A percentile compares a stretch with the other conserved stretches of the same genome.
Conservation (phyloP, 768 basidiomycete species). For the Leccinellum rugosiceps region DNA sequence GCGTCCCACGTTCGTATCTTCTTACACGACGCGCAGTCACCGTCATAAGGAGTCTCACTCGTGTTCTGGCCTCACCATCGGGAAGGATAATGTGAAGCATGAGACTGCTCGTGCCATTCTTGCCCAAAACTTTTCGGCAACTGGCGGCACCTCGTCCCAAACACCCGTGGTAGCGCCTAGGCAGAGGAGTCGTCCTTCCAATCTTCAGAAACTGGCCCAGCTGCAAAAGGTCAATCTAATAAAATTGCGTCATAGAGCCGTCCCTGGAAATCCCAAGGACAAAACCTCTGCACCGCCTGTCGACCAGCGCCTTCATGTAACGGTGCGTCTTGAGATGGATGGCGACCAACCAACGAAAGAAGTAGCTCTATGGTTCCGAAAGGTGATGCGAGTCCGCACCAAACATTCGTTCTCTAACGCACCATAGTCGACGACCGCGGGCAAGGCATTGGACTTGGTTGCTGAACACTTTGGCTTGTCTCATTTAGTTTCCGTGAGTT, state of each 20-base stretch:
- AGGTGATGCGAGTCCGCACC: conserved; percentile 40
- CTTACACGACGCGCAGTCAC: conserved; percentile 45
- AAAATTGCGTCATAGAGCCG: conserved; percentile 71
- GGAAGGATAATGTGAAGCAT: conserved; percentile 34
- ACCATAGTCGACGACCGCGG: conserved; percentile 49
- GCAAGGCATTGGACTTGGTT: conserved; percentile 60
- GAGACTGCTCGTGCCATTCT: conserved; percentile 51
- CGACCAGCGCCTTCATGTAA: conserved; percentile 59
- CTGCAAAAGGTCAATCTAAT: conserved; percentile 60
- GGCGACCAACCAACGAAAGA: conserved; percentile 33
- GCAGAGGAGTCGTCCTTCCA: conserved; percentile 37
- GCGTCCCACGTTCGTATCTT: conserved; percentile 5
- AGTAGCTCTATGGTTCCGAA: conserved; percentile 65
- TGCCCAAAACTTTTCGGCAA: conserved; percentile 46
- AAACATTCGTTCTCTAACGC: conserved; percentile 1
- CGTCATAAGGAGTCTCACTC: conserved; percentile 61
- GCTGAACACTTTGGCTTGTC: conserved; percentile 23
- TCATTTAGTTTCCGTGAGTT: conserved; percentile 12
- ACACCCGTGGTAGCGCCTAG: conserved; percentile 28
- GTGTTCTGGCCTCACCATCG: conserved; percentile 37
- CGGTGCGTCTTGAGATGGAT: conserved; percentile 32
- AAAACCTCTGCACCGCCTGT: conserved; percentile 42
- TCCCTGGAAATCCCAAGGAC: conserved; percentile 60
- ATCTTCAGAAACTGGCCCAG: conserved; percentile 53
- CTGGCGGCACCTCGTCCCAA: conserved; percentile 7